Evolutionary conservation across 345 rosid genomes (phyloP).

Genomic region (Pseudoturritis turrita): DNA sequence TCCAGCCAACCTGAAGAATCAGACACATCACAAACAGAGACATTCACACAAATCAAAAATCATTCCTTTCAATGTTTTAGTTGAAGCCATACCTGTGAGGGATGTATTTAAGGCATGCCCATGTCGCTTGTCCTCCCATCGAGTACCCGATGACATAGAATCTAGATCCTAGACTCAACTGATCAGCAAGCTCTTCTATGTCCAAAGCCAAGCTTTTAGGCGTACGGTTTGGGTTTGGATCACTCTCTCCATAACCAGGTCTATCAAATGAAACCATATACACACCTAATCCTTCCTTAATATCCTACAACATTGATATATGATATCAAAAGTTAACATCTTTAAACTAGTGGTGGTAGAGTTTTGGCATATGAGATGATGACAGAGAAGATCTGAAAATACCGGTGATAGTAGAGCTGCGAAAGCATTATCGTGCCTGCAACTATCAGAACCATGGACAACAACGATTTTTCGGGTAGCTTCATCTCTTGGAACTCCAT

Average conservation of each 20-base stretch:
- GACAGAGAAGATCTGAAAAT: neutral
- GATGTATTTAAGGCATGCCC: conserved; percentile 67
- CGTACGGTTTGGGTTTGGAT: conserved; percentile 50
- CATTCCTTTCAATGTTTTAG: too few species aligned
- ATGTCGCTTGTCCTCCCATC: conserved; percentile 50
- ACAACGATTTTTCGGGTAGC: conserved; percentile 45
- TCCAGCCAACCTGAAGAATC: conserved; percentile 48
- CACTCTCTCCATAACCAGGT: conserved; percentile 79
- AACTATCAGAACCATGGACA: conserved; percentile 47
- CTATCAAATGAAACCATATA: conserved; percentile 60
- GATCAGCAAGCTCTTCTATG: conserved; percentile 66
- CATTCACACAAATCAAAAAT: neutral
- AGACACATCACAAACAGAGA: neutral
- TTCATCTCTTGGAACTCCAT: conserved; percentile 45
- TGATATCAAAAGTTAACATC: neutral
- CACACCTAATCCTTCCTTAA: conserved; percentile 47
- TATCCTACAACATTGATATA: conserved; percentile 39
- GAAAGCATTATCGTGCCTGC: conserved; percentile 41
- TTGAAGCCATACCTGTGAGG: conserved; percentile 49
- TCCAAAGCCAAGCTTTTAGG: conserved; percentile 53
- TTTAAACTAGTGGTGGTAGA: neutral
- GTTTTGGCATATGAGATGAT: neutral
- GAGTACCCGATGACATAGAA: conserved; percentile 52
- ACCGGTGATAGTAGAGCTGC: conserved; percentile 40
- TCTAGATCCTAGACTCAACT: conserved; percentile 51